A percentile compares a stretch with the other conserved stretches of the same genome.
Evolutionary conservation across 768 basidiomycete species (phyloP).

Genomic region (Tricholoma saponaceum): DNA sequence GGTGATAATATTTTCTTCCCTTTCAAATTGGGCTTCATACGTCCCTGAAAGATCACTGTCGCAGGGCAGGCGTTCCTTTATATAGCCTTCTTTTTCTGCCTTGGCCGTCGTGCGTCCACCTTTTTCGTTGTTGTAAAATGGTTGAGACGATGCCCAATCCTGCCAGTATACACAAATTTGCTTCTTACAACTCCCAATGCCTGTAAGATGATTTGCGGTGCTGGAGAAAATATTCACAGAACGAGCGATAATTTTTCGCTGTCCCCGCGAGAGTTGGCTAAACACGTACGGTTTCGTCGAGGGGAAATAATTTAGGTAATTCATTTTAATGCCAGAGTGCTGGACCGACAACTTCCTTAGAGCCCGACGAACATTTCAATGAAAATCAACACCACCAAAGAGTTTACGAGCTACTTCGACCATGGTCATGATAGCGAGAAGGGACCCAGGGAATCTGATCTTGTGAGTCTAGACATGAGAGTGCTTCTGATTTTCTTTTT

Average conservation of each 20-base stretch:
- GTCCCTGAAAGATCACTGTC: constrained; percentile 38
- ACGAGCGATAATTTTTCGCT: constrained; percentile 37
- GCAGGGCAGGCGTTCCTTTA: constrained; percentile 44
- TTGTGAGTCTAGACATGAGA: constrained; percentile 6
- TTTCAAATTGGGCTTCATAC: constrained; percentile 1
- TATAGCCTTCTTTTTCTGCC: too few species aligned
- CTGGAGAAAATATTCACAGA: constrained; percentile 34
- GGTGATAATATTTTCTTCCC: constrained; percentile 24
- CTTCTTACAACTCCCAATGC: constrained; percentile 60
- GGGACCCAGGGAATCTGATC: constrained; percentile 8
- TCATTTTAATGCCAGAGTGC: neutral
- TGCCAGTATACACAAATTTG: constrained; percentile 61
- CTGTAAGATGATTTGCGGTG: constrained; percentile 41
- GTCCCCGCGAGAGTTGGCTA: constrained; percentile 37
- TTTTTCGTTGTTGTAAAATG: neutral
- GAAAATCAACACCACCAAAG: constrained; percentile 52
- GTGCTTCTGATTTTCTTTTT: too few species aligned
- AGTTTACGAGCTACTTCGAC: constrained; percentile 40
- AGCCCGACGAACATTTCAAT: constrained; percentile 46
- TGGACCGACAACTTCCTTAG: constrained; percentile 14
- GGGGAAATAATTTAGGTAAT: constrained; percentile 19
- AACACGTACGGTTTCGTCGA: constrained; percentile 24
- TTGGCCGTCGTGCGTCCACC: constrained; percentile 42
- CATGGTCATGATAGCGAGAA: constrained; percentile 25
- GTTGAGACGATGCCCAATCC: neutral